Base-by-base conservation (phyloP, 805 yeast genomes). In the Ogataea thermomethanolica region DNA sequence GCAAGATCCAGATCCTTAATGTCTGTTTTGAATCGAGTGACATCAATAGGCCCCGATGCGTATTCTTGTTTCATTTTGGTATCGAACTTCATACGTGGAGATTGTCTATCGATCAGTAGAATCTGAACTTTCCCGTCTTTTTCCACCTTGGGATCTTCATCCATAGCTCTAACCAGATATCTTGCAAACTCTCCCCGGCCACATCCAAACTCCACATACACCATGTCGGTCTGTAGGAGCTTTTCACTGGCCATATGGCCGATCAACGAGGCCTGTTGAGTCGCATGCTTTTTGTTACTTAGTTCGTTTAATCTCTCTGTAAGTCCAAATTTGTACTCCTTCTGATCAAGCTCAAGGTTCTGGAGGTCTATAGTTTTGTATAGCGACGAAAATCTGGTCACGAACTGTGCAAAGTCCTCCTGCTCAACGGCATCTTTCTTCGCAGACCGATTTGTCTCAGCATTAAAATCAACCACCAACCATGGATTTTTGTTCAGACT, bases 111-210 rank as follows among this genome's bases (percentile, higher is more conserved):
- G 5, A 89, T 68, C 24, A 89, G 64, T 2, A 88, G 67, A 55
- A 69, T 84, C 29, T 49, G 46, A 29, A 46, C 29, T n/a, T 21
- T 25, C 3, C 11, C 17, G 8, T 32, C 33, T 11, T 30, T 23
- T 13, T 12, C 30, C 4, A 38, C 22, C 14, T 27, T 33, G 9
- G 42, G 33, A 23, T 51, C 50, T 3, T 46, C 35, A 32, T 50
- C 48, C 25, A 64, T 31, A 3, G 67, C 49, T 55, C 64, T 37
- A 56, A 61, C 70, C 9, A 85, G 64, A 51, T 78, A 84, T 43
- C 95, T 62, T 1, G 89, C 74, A 17, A 89, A 69, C 56, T 90
- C 96, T 2, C 86, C 95, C 47, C 90, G 75, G 0, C 97, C 97
- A 59, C 95, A 85, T 0, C 97, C 97, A 67, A 87, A 88, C 61